Conservation (phyloP, 495 filamentous ascomycete species). For the Lophium mytilinum region DNA sequence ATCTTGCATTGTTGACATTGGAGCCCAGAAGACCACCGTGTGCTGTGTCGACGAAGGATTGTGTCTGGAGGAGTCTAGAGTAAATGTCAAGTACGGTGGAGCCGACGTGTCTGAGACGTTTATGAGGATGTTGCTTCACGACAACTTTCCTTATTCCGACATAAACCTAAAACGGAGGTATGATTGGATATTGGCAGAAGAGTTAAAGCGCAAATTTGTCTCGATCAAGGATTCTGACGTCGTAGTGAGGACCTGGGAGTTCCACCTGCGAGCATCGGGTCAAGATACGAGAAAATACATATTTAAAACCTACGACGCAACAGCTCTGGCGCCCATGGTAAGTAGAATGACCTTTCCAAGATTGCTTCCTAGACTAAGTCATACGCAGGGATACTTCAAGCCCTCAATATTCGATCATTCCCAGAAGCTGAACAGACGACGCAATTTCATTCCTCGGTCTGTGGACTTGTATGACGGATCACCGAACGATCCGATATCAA, state of each 20-base stretch:
- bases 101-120: conserved; percentile 89
- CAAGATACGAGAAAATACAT: conserved; percentile 83
- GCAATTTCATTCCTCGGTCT: conserved; percentile 72
- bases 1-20: conserved; percentile 91
- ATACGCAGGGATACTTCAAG: conserved; percentile 52
- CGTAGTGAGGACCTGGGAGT: conserved; percentile 70
- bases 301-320: conserved; percentile 94
- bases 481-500: conserved; percentile 79
- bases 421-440: conserved; percentile 66
- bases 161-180: conserved; percentile 86
- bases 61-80: conserved; percentile 79
- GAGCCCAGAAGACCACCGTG: conserved; percentile 95
- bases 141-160: conserved; percentile 87
- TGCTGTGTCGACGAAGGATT: conserved; percentile 97
- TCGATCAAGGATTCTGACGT: conserved; percentile 80
- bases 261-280: conserved; percentile 79
- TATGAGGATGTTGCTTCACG: conserved; percentile 92
- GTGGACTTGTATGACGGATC: conserved; percentile 88
- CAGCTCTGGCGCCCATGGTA: conserved; percentile 80
- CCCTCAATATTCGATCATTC: conserved; percentile 77
- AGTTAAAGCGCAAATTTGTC: conserved; percentile 83
- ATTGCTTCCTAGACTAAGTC: conserved; percentile 1
- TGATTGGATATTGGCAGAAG: conserved; percentile 88
- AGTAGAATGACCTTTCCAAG: conserved; percentile 22
- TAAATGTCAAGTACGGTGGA: conserved; percentile 93